phyloP scores from a whole-genome alignment of 208 protist species.

The Zelonia costaricensis region DNA sequence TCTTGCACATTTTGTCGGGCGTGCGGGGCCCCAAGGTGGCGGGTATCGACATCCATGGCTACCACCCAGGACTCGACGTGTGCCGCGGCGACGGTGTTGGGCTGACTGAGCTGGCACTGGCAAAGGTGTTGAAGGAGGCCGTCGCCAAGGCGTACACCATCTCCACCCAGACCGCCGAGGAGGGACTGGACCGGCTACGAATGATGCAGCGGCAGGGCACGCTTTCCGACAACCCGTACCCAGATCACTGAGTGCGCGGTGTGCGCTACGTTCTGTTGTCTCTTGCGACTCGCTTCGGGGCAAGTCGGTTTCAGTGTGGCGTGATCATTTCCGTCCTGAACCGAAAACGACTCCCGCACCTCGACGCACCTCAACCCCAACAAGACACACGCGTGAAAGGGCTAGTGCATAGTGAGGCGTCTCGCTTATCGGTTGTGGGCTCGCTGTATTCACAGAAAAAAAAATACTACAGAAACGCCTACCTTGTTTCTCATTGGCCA shows the following conservation, averaged over 20 bases:
- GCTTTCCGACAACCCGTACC: slow-evolving; percentile 81
- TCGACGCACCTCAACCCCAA: too few species aligned
- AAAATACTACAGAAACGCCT: too few species aligned
- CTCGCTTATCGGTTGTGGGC: too few species aligned
- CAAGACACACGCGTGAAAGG: too few species aligned
- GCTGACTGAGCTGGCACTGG: slow-evolving; percentile 68
- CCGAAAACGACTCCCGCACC: too few species aligned
- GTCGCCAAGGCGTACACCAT: slow-evolving; percentile 80
- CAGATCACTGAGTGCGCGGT: slow-evolving; percentile 45
- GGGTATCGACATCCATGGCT: slow-evolving; percentile 82
- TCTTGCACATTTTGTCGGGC: slow-evolving; percentile 78
- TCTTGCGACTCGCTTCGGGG: too few species aligned
- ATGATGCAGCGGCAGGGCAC: slow-evolving; percentile 86
- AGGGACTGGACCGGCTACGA: slow-evolving; percentile 73
- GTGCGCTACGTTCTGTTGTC: not conserved
- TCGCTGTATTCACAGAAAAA: too few species aligned
- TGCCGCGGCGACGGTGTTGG: slow-evolving; percentile 64
- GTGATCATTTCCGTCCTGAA: too few species aligned
- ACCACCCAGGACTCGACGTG: slow-evolving; percentile 58
- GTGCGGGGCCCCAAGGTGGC: slow-evolving; percentile 79
- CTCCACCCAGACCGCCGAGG: slow-evolving; percentile 77
- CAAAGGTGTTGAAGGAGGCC: slow-evolving; percentile 80
- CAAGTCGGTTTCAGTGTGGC: too few species aligned
- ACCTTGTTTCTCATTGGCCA: too few species aligned
- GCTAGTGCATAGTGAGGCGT: too few species aligned